Percentiles rank a stretch among this genome's conserved stretches.
Conservation (phyloP, 768 basidiomycete species). For the Leccinum variicolor region DNA sequence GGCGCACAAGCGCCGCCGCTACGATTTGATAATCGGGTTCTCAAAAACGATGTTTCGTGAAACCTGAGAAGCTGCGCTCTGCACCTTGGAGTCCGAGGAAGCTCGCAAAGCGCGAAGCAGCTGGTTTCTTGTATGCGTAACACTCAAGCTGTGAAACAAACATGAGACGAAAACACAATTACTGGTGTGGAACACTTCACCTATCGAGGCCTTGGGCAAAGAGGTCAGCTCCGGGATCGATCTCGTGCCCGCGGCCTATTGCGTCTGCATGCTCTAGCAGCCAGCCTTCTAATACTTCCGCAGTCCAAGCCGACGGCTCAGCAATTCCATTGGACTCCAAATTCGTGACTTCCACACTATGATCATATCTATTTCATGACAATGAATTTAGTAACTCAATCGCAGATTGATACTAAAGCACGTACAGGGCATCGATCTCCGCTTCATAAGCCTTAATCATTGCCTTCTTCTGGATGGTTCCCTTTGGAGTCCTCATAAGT, state of each 20-base stretch:
- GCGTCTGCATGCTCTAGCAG: neutral
- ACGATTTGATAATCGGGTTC: constrained; percentile 37
- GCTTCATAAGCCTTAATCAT: constrained; percentile 14
- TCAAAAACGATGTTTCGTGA: constrained; percentile 31
- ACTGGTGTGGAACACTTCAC: constrained; percentile 1
- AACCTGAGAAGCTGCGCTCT: constrained; percentile 21
- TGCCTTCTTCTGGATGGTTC: constrained; percentile 17
- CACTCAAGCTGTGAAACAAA: constrained; percentile 17
- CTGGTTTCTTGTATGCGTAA: constrained; percentile 14
- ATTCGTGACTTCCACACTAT: neutral
- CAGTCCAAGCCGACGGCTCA: constrained; percentile 4
- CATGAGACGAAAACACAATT: neutral
- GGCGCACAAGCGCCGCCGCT: too few relatives aligned
- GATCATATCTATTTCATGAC: constrained; percentile 4
- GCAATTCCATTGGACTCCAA: neutral
- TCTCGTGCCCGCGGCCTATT: neutral
- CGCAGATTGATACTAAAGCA: neutral
- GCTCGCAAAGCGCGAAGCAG: constrained; percentile 16
- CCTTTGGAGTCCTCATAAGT: constrained; percentile 34
- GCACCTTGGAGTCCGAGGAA: constrained; percentile 21
- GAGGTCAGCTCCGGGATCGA: constrained; percentile 10
- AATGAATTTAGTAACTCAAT: neutral
- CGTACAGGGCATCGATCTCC: constrained; percentile 22
- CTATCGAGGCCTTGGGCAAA: constrained; percentile 34
- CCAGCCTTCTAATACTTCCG: constrained; percentile 1